Base-by-base conservation (phyloP, 2,329 filamentous ascomycete species). In the Cladosporium colombiae region DNA sequence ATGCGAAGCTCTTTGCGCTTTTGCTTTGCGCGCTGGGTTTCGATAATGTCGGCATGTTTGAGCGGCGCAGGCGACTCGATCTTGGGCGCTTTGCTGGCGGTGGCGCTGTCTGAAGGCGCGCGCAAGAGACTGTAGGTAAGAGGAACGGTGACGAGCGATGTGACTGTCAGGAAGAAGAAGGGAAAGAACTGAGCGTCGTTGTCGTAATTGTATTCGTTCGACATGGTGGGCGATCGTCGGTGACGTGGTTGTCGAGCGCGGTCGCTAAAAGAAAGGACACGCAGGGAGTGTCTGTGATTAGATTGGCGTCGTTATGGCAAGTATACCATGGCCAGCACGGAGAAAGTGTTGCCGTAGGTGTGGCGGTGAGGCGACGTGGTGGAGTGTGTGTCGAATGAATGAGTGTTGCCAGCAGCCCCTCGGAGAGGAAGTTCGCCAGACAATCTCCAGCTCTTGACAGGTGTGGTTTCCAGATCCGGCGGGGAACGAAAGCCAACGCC, bases 121-220 rank as follows among this genome's bases (percentile, higher is more conserved):
- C 73, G 72, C 74, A 97, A 85, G 72, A 97, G 88, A 70, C 89
- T 91, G 81, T 96, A 97, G 74, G 94, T 96, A 75, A 96, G 85
- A 68, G 94, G 93, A 66, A 97, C 81, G 3, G 95, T 97, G 80
- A 97, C 86, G 71, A 99, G 88, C 75, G 89, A 89, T 69, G 90
- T 88, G 75, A 98, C 85, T 52, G 93, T 97, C 77, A 97, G 89
- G 81, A 98, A 90, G 84, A 99, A 99, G 86, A 96, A 97, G 72
- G 96, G 95, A 85, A 97, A 99, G 84, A 97, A 97, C 86, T 97
- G 92, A 74, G 93, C 93, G 87, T 95, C 88, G 78, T 97, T 91
- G 86, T 99, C 95, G 83, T 99, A 99, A 75, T 91, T 96, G 85
- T 99, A 99, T 81, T 98, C 94, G 75, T 91, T 92, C 77, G 90